Conservation (phyloP, 352 stramenopile species). For the Pythium sukuiense region DNA sequence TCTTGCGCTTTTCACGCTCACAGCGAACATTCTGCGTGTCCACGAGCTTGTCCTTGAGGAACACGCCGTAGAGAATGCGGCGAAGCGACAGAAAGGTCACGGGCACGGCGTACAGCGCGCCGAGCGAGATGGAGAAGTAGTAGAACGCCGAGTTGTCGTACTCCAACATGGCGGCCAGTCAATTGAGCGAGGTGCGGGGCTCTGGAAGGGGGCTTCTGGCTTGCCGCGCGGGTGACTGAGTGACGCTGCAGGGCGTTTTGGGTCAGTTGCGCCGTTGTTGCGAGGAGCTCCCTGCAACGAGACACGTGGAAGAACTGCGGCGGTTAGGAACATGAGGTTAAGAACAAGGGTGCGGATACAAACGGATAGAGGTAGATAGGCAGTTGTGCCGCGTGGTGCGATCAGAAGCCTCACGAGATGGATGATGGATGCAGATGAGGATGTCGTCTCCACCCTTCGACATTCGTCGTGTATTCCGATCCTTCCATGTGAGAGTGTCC, state of each 20-base stretch:
- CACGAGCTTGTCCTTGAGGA: constrained; percentile 89
- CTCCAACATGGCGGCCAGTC: constrained; percentile 88
- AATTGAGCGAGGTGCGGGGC: not conserved
- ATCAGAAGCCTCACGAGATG: not conserved
- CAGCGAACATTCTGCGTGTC: constrained; percentile 81
- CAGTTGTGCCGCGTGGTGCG: not conserved
- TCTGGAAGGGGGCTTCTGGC: not conserved
- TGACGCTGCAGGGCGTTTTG: not conserved
- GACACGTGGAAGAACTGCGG: constrained; percentile 31
- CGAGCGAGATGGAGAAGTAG: constrained; percentile 97
- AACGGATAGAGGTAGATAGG: not conserved
- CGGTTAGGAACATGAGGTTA: constrained; percentile 19
- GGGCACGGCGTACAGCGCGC: constrained; percentile 96
- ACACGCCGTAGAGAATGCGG: constrained; percentile 85
- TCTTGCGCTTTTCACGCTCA: constrained; percentile 81
- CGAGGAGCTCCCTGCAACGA: constrained; percentile 18
- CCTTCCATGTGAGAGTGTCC: not conserved
- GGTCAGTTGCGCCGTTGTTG: constrained; percentile 2
- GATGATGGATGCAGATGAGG: not conserved
- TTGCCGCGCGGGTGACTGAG: constrained; percentile 5
- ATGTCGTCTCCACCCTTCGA: not conserved
- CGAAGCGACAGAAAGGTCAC: constrained; percentile 91
- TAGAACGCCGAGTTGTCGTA: constrained; percentile 99
- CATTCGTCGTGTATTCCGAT: not conserved
- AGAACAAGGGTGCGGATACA: not conserved